Base-by-base conservation (phyloP, 23 red algal species). In the Cyanidium caldarium region DNA sequence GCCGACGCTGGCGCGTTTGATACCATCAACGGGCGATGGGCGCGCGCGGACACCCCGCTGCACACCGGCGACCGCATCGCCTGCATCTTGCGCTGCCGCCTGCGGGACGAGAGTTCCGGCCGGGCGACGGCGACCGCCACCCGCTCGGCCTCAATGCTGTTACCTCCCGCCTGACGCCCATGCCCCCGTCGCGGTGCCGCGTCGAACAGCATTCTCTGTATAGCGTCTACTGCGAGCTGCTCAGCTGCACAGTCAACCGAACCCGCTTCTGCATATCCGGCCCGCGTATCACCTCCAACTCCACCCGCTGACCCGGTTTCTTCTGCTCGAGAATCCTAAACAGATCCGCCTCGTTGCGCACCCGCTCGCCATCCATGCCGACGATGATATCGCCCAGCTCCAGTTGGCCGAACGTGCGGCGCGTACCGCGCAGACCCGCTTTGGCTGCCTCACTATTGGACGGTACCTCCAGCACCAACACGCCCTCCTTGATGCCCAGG, bases 361-460 rank as follows among this genome's bases (percentile, higher is more conserved):
- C 57, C 34, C 34, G 16, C 31, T 84, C 80, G 2, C 76, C 72
- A 77, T 96, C 91, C 67, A 96, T 74, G 3, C 72, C 70, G 20
- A 87, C 72, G 65, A 96, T 87, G 25, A 96, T 72, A 68, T 96
- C 91, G 21, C 91, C 91, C 42, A 87, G 35, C 43, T 82, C 80
- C 40, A 87, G 56, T 20, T 44, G 45, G 15, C 91, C 91, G 75
- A 87, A 84, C 38, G 74, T 69, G 29, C 91, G 57, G 39, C 43
- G 69, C 10, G 83, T 96, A 35, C 84, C 84, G 23, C 65, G 35
- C 15, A 96, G 61, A 1, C 91, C 91, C 45, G 91, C 91, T 69
- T 87, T 87, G 31, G 83, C 73, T 29, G 91, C 91, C 17, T 65
- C 57, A 44, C 72, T 75, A 26, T 78, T 78, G 2, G 58, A 42